A percentile compares a stretch with the other conserved stretches of the same genome.
Conservation (phyloP, 306 rosid species). For the Ochetophila trinervis region DNA sequence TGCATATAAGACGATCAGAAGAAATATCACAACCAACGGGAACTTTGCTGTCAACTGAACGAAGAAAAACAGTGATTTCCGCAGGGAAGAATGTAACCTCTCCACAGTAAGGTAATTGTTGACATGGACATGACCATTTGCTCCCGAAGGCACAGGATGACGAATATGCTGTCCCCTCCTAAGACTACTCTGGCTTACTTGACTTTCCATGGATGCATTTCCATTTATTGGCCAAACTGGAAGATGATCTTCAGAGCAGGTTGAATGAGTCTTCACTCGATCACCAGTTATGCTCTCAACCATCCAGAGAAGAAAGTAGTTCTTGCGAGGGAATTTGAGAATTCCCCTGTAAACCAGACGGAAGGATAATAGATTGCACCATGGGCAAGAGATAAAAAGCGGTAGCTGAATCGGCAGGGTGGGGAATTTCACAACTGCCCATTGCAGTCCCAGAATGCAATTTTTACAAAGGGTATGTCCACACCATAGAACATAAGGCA, state of each 20-base stretch:
- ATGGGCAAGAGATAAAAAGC: constrained; percentile 90
- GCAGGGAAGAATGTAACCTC: constrained; percentile 47
- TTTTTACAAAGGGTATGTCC: constrained; percentile 99
- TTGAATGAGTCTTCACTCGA: constrained; percentile 59
- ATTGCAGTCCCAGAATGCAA: constrained; percentile 87
- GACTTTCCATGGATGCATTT: constrained; percentile 43
- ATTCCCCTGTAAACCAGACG: constrained; percentile 77
- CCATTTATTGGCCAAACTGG: constrained; percentile 49
- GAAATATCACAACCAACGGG: constrained; percentile 82
- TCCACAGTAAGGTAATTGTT: constrained; percentile 50
- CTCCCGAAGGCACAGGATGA: constrained; percentile 42
- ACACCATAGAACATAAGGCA: constrained; percentile 96
- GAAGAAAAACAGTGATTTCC: constrained; percentile 67
- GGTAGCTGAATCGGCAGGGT: constrained; percentile 94
- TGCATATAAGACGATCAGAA: constrained; percentile 74
- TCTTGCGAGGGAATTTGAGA: constrained; percentile 86
- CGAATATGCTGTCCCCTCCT: constrained; percentile 55
- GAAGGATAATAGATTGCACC: constrained; percentile 93
- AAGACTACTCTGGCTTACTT: constrained; percentile 39
- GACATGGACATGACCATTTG: constrained; percentile 27
- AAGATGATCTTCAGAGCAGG: constrained; percentile 52
- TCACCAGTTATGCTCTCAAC: constrained; percentile 96
- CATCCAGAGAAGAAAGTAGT: constrained; percentile 99
- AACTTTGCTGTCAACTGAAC: constrained; percentile 89
- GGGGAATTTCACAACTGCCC: constrained; percentile 95